These are phyloP conservation scores for Tuctoria greenei DNA, from an alignment of 176 grass and related monocot species.

Conservation along the genomic window DNA sequence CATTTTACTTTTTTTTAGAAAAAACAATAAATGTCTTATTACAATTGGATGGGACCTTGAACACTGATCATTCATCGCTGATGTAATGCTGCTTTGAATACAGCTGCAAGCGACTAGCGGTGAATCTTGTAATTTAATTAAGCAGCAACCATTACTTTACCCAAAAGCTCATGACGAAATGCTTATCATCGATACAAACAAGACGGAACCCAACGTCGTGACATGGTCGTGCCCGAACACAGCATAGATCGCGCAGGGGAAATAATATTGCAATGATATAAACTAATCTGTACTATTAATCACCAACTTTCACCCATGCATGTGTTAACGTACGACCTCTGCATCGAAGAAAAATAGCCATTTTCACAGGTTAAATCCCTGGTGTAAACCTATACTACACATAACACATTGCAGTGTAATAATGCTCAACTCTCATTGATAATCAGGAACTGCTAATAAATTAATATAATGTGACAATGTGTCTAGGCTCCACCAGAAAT, in stretches of 20 bases:
- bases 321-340: not conserved
- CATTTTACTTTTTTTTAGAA: too few relatives aligned
- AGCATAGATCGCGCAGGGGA: not conserved
- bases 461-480: too few relatives aligned
- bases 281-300: not conserved
- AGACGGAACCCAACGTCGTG: not conserved
- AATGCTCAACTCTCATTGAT: too few relatives aligned
- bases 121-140: not conserved
- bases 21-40: too few relatives aligned
- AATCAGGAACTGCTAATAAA: too few relatives aligned
- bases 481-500: too few relatives aligned
- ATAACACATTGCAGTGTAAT: not conserved
- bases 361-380: too few relatives aligned
- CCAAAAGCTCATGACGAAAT: not conserved
- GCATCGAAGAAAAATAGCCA: too few relatives aligned
- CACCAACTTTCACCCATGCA: not conserved
- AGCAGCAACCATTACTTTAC: conserved; percentile 6
- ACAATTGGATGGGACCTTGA: too few relatives aligned
- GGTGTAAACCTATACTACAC: not conserved
- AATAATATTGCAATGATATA: not conserved
- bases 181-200: conserved; percentile 7
- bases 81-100: not conserved
- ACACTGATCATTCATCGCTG: too few relatives aligned
- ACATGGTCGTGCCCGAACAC: not conserved
- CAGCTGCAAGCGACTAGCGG: not conserved